Evolutionary conservation across 1,284 basidiomycete species (phyloP), one percentile per base, ranked within the genome.

Genomic region (Pholiota adiposa): DNA sequence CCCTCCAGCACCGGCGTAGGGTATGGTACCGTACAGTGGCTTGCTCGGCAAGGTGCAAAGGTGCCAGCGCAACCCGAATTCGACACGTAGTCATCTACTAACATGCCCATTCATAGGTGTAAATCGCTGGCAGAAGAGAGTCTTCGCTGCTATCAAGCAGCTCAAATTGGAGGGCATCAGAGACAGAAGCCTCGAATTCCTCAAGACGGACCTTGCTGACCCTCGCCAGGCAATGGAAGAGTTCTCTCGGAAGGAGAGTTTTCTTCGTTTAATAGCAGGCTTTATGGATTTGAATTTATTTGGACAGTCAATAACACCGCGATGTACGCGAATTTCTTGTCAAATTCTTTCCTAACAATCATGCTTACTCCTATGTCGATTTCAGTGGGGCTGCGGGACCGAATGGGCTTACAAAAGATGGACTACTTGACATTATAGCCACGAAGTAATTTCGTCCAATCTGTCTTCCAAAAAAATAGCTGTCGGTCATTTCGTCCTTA

Each of bases 401-500:
- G 8, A 73, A 66, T 58, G 55, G 63, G 8, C 64, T 74, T 38
- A 73, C 68, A 14, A 46, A 65, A 5, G 75, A 80, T 62, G 78
- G 80, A 69, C 36, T 58, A n/a, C 46, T 34, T 18, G 69, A 69
- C 4, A 68, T 79, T n/a, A 73, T 79, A 54, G 62, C 77, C 31
- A 73, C 77, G 40, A 84, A 83, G 83, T 83, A 54, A 9, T 77
- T 63, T 5, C 21, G 25, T 29, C n/a, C 19, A 41, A 53, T 18
- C 18, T 51, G 56, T 29, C n/a, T 12, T n/a, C n/a, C n/a, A n/a
- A n/a, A n/a, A 31, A 46, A 49, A 16, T 25, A 85, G 84, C 56
- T 76, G 70, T 85, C 36, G 75, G 80, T 7, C 78, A 75, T 1
- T 82, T 79, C 58, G 76, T 79, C 3, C 77, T 85, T 61, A 83